These are phyloP conservation scores for Chaetomium sp. DNA, from an alignment of 2,329 filamentous ascomycete species.

Conservation along the genomic window DNA sequence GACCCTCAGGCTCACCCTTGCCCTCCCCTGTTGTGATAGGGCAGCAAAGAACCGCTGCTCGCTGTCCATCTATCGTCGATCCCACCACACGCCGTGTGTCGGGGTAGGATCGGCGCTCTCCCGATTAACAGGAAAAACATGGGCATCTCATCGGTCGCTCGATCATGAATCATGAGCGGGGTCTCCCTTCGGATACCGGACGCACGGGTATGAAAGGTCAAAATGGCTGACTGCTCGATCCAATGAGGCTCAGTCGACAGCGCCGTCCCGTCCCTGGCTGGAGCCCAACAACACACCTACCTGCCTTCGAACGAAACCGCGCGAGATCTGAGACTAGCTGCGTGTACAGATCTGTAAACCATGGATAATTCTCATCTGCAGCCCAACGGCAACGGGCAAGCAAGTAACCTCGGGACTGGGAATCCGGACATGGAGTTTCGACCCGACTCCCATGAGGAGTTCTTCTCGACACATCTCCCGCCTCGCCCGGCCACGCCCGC, in stretches of 20 bases:
- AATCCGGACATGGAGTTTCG: conserved; percentile 12
- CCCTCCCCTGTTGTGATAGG: conserved; percentile 2
- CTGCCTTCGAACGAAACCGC: not conserved
- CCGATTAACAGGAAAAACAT: not conserved
- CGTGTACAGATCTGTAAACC: not conserved
- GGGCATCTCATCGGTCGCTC: conserved; percentile 4
- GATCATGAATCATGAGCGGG: conserved; percentile 6
- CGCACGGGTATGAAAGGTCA: not conserved
- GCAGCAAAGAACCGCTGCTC: not conserved
- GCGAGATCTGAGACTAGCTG: not conserved
- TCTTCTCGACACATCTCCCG: conserved; percentile 30
- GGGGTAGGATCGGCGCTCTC: conserved; percentile 1
- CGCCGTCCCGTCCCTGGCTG: no score
- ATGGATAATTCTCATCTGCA: conserved; percentile 35
- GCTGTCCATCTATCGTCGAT: not conserved
- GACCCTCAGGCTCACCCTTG: not conserved
- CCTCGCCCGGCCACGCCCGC: conserved; percentile 29
- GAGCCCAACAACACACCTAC: not conserved
- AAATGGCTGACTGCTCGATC: not conserved
- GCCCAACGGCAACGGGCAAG: conserved; percentile 16
- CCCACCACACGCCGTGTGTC: not conserved
- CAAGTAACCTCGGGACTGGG: conserved; percentile 1
- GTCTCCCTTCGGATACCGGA: not conserved
- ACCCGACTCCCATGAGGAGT: conserved; percentile 23
- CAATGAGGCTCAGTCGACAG: not conserved